phyloP scores from a whole-genome alignment of 192 early-diverging fungal genomes.

The Linderina pennispora region DNA sequence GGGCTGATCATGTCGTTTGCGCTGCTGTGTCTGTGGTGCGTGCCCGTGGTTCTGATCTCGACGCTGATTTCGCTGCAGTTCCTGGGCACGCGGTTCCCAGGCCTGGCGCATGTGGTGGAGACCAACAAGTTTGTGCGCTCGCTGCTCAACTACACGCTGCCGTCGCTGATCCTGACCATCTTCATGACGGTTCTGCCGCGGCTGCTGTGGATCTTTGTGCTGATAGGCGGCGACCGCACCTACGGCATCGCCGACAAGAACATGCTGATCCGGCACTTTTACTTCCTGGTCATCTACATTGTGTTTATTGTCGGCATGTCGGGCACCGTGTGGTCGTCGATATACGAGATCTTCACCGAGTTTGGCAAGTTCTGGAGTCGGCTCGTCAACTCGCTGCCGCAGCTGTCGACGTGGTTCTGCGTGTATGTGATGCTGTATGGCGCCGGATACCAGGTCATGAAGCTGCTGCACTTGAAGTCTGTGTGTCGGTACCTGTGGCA shows the following conservation, averaged over 20 bases:
- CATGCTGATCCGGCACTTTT: slow-evolving; percentile 57
- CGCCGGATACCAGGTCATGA: slow-evolving; percentile 57
- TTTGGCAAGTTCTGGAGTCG: slow-evolving; percentile 53
- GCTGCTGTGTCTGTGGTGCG: slow-evolving; percentile 68
- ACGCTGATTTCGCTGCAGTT: slow-evolving; percentile 62
- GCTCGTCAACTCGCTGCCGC: slow-evolving; percentile 58
- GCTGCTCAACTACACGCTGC: slow-evolving; percentile 63
- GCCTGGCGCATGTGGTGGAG: slow-evolving; percentile 52
- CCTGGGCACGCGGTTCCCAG: slow-evolving; percentile 54
- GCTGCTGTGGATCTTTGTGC: slow-evolving; percentile 49
- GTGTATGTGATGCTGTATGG: slow-evolving; percentile 70
- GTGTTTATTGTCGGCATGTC: slow-evolving; percentile 66
- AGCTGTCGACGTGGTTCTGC: slow-evolving; percentile 72
- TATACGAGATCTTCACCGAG: slow-evolving; percentile 61
- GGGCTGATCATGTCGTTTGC: slow-evolving; percentile 53
- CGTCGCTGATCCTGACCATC: slow-evolving; percentile 63
- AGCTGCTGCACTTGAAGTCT: slow-evolving; percentile 58
- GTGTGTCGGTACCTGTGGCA: slow-evolving; percentile 47
- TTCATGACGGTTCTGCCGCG: slow-evolving; percentile 66
- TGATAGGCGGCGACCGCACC: slow-evolving; percentile 39
- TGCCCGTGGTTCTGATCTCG: slow-evolving; percentile 61
- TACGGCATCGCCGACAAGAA: slow-evolving; percentile 34
- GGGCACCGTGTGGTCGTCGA: slow-evolving; percentile 54
- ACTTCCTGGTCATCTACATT: slow-evolving; percentile 70
- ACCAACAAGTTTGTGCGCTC: slow-evolving; percentile 53